These are phyloP conservation scores for Viola odorata DNA, from an alignment of 345 rosid species.

Conservation along the genomic window DNA sequence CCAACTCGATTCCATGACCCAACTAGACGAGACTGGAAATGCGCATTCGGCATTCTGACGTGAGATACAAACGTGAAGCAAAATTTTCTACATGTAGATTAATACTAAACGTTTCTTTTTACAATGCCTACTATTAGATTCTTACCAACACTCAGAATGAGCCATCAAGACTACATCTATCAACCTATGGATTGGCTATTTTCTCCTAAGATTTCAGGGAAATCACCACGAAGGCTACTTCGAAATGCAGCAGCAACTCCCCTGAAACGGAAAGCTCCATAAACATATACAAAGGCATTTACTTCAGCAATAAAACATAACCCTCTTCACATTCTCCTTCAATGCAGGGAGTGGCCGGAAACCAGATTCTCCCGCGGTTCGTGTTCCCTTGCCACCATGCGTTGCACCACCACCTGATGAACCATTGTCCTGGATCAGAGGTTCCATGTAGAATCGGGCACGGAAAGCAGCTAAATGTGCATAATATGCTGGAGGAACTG, in stretches of 20 bases:
- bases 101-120: conserved; percentile 24
- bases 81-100: conserved; percentile 24
- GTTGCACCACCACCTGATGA: conserved; percentile 34
- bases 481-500: conserved; percentile 97
- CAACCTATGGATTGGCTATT: not conserved
- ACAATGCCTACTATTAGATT: conserved; percentile 25
- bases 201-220: not conserved
- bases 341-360: conserved; percentile 87
- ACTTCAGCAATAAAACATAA: conserved; percentile 81
- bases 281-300: conserved; percentile 29
- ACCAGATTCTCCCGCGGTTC: conserved; percentile 47
- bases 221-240: not conserved
- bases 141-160: conserved; percentile 6
- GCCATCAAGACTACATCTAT: conserved; percentile 1
- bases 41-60: no score
- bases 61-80: not conserved
- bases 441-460: conserved; percentile 95
- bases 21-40: no score
- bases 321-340: conserved; percentile 97
- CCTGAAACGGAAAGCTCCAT: conserved; percentile 12
- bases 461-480: conserved; percentile 98
- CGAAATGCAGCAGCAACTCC: not conserved
- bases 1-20: no score
- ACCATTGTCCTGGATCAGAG: conserved; percentile 77
- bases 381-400: conserved; percentile 25